Evolutionary conservation across 768 basidiomycete genomes (phyloP).

Genomic region (Suillus subluteus): DNA sequence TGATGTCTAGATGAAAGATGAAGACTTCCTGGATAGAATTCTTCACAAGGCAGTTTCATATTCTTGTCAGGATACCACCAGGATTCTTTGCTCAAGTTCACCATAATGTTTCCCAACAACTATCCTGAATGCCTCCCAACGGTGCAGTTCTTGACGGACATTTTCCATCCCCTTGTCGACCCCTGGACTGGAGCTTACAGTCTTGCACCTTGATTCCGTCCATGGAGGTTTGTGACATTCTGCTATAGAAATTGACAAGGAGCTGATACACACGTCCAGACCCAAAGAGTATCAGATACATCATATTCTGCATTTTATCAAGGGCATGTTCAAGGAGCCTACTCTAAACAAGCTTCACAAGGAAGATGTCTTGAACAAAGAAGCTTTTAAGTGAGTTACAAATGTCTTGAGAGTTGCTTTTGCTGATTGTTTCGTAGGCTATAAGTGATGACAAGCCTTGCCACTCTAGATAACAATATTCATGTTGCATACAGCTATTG

Average conservation of each 20-base stretch:
- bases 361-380: slow-evolving; percentile 75
- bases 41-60: too few species aligned
- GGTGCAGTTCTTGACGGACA: slow-evolving; percentile 78
- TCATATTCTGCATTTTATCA: slow-evolving; percentile 78
- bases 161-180: slow-evolving; percentile 82
- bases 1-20: too few species aligned
- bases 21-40: too few species aligned
- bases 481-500: slow-evolving; percentile 56
- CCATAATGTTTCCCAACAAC: slow-evolving; percentile 65
- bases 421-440: slow-evolving; percentile 37
- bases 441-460: slow-evolving; percentile 36
- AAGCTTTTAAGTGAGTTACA: slow-evolving; percentile 70
- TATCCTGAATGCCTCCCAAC: slow-evolving; percentile 76
- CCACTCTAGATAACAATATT: background rate
- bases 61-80: slow-evolving; percentile 69
- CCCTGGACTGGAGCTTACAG: slow-evolving; percentile 70
- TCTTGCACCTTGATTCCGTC: slow-evolving; percentile 66
- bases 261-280: slow-evolving; percentile 38
- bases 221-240: slow-evolving; percentile 59
- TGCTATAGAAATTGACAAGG: background rate
- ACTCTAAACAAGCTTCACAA: slow-evolving; percentile 71
- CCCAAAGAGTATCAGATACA: slow-evolving; percentile 82
- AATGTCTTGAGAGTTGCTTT: background rate
- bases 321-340: slow-evolving; percentile 79
- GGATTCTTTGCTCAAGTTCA: slow-evolving; percentile 77